Percentiles rank a stretch among this genome's conserved stretches.
These are phyloP conservation scores for Leishmania tarentolae DNA, from an alignment of 208 protist species.

Conservation along the genomic window DNA sequence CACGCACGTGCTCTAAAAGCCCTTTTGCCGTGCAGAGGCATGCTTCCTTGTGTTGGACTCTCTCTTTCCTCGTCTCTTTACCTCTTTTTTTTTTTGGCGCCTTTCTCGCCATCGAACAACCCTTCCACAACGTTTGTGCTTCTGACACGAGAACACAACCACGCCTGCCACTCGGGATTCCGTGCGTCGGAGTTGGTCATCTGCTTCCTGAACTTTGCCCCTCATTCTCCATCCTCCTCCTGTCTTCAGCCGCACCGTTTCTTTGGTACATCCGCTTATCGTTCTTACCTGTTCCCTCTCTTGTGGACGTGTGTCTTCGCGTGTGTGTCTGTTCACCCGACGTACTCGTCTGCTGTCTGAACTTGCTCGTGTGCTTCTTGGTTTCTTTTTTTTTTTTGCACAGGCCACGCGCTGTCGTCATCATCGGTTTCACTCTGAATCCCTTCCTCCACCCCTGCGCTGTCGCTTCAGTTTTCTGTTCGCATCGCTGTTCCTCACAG, in stretches of 20 bases:
- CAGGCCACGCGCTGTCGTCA: not conserved
- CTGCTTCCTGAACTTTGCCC: no score
- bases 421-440: not conserved
- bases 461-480: not conserved
- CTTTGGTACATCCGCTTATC: not conserved
- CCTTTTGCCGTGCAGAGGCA: not conserved
- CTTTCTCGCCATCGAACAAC: not conserved
- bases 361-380: not conserved
- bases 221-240: not conserved
- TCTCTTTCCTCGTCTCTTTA: not conserved
- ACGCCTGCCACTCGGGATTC: not conserved
- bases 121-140: not conserved
- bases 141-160: not conserved
- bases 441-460: not conserved
- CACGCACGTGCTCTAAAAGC: not conserved
- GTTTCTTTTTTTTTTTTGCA: not conserved
- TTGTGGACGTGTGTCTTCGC: not conserved
- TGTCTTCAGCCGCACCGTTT: not conserved
- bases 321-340: not conserved
- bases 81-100: not conserved
- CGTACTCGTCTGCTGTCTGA: not conserved
- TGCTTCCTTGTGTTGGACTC: not conserved
- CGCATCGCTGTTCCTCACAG: not conserved
- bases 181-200: not conserved
- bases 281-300: not conserved